These are phyloP conservation scores for Pterulicium gracile DNA, from an alignment of 1,284 basidiomycete species.

Conservation along the genomic window DNA sequence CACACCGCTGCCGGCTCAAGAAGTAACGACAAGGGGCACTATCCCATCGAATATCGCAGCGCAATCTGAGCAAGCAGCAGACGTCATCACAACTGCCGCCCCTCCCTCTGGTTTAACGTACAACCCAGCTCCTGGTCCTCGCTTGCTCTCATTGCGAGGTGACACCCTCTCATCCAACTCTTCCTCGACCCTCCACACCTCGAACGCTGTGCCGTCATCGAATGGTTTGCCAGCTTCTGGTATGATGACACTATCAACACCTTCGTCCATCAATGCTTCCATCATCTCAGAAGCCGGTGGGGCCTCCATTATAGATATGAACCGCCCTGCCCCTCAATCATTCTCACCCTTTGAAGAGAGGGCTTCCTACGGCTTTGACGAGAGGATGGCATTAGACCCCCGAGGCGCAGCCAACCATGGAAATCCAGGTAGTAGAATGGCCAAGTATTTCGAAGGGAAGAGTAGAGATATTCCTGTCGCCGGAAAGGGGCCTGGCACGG, in stretches of 20 bases:
- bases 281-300: constrained; percentile 15
- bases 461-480: constrained; percentile 28
- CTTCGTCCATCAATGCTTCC: constrained; percentile 8
- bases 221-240: constrained; percentile 10
- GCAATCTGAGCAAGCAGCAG: constrained; percentile 8
- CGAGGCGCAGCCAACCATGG: not conserved
- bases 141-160: constrained; percentile 55
- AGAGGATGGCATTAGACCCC: constrained; percentile 12
- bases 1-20: constrained; percentile 14
- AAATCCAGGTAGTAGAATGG: constrained; percentile 56
- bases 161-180: constrained; percentile 23
- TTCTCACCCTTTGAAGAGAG: constrained; percentile 54
- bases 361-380: constrained; percentile 23
- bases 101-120: constrained; percentile 32
- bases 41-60: no score
- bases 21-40: no score
- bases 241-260: no score
- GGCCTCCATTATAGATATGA: constrained; percentile 16
- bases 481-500: not conserved
- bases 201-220: constrained; percentile 8
- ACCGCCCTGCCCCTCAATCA: constrained; percentile 16
- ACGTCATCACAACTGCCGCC: no score
- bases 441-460: constrained; percentile 76
- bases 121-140: constrained; percentile 60
- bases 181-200: constrained; percentile 8